These are phyloP conservation scores for Tricholoma hemisulphureum DNA, from an alignment of 768 basidiomycete genomes.

Conservation along the genomic window DNA sequence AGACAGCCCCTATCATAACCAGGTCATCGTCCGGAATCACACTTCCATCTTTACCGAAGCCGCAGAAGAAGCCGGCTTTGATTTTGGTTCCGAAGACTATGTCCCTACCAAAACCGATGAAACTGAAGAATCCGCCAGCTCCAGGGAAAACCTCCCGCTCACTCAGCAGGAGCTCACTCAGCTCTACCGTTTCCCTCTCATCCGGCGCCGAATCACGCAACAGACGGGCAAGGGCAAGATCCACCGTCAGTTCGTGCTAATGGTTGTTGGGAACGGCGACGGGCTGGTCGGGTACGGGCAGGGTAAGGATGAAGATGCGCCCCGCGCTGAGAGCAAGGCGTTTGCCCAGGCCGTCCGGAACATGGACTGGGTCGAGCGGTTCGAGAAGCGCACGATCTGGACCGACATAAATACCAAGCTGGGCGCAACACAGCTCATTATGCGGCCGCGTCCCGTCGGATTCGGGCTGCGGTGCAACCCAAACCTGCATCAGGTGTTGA, in stretches of 20 bases:
- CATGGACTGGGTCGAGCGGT: conserved; percentile 93
- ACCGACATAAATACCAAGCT: conserved; percentile 84
- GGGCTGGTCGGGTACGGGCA: conserved; percentile 83
- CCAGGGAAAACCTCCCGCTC: conserved; percentile 26
- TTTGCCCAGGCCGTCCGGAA: conserved; percentile 70
- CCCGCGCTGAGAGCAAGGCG: conserved; percentile 57
- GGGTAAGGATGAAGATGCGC: conserved; percentile 64
- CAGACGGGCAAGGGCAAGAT: conserved; percentile 96
- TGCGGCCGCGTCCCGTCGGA: conserved; percentile 83
- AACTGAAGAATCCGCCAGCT: conserved; percentile 28
- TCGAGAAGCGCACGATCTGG: conserved; percentile 94
- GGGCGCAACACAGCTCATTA: conserved; percentile 74
- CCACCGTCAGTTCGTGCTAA: conserved; percentile 55
- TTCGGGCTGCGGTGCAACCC: conserved; percentile 93
- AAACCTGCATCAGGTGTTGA: conserved; percentile 82
- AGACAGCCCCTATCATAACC: conserved; percentile 55
- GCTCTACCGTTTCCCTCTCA: conserved; percentile 43
- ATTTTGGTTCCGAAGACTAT: conserved; percentile 29
- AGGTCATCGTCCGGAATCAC: conserved; percentile 68
- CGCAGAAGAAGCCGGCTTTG: conserved; percentile 30
- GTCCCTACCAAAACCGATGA: conserved; percentile 28
- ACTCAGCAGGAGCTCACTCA: conserved; percentile 13
- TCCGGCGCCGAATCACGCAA: conserved; percentile 65
- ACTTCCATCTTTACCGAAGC: conserved; percentile 60
- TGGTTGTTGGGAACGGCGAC: conserved; percentile 79